These are phyloP conservation scores for Drosera spatulata DNA, from an alignment of 179 eudicot genomes.

Conservation along the genomic window DNA sequence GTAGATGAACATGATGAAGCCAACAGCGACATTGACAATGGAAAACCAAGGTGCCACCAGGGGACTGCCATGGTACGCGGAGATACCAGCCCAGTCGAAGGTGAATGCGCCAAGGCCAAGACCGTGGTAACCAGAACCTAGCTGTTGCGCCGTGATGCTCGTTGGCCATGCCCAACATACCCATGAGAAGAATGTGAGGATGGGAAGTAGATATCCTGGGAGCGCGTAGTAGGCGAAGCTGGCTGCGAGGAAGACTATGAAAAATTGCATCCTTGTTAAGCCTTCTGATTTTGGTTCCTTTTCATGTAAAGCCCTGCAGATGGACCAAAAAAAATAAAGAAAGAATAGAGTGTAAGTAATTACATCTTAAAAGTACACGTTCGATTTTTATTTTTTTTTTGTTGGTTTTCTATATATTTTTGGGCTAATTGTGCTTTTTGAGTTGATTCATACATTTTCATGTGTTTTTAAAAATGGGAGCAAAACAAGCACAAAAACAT, in stretches of 20 bases:
- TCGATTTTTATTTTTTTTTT: no score
- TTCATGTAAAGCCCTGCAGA: constrained; percentile 89
- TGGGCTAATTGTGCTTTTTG: no score
- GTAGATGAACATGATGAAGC: constrained; percentile 92
- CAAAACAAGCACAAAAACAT: no score
- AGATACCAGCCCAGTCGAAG: constrained; percentile 96
- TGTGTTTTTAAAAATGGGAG: no score
- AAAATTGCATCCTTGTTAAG: constrained; percentile 77
- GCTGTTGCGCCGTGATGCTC: constrained; percentile 89
- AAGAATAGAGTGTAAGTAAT: background rate
- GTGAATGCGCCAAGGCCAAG: constrained; percentile 98
- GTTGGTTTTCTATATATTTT: no score
- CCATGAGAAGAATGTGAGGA: constrained; percentile 93
- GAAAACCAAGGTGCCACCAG: constrained; percentile 84
- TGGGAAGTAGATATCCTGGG: constrained; percentile 87
- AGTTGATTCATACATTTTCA: no score
- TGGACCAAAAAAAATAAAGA: background rate
- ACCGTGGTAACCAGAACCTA: constrained; percentile 90
- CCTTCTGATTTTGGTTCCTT: constrained; percentile 60
- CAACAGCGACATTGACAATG: constrained; percentile 71
- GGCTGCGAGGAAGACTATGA: constrained; percentile 55
- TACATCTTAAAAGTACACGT: no score
- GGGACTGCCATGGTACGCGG: constrained; percentile 95
- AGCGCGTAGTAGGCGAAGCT: constrained; percentile 80
- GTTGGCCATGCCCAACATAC: constrained; percentile 93